Evolutionary conservation across 2,329 filamentous ascomycete genomes (phyloP).

Genomic region (Sarocladium kiliense): DNA sequence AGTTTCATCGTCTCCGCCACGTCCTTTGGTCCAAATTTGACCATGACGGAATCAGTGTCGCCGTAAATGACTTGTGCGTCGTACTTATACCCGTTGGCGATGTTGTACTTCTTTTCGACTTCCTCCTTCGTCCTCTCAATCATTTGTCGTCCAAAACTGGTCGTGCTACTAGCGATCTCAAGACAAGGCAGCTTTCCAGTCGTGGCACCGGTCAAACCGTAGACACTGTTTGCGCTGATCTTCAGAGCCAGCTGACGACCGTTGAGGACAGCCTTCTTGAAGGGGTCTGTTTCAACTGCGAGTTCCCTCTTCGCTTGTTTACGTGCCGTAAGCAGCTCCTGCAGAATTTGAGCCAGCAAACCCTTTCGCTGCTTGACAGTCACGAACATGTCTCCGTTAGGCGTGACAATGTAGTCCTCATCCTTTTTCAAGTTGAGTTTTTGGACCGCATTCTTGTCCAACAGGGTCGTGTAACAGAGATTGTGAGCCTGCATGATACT

Average conservation of each 20-base stretch:
- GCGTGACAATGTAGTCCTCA: constrained; percentile 94
- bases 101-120: constrained; percentile 83
- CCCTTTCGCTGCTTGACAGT: constrained; percentile 87
- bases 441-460: constrained; percentile 68
- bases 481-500: constrained; percentile 99
- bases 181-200: constrained; percentile 94
- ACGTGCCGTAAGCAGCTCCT: constrained; percentile 85
- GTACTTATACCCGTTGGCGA: constrained; percentile 90
- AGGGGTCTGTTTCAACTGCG: constrained; percentile 82
- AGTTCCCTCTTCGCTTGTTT: constrained; percentile 93
- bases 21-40: constrained; percentile 91
- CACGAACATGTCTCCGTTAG: constrained; percentile 89
- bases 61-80: constrained; percentile 97
- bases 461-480: constrained; percentile 90
- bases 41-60: constrained; percentile 99
- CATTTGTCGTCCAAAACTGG: constrained; percentile 96
- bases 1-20: constrained; percentile 87
- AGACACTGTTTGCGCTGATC: constrained; percentile 95
- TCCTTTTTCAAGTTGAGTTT: constrained; percentile 75
- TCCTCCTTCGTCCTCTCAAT: constrained; percentile 98
- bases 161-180: constrained; percentile 93
- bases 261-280: constrained; percentile 97
- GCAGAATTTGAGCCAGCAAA: constrained; percentile 87
- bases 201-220: constrained; percentile 93
- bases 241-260: constrained; percentile 95